Evolutionary conservation across 257 asterid genomes (phyloP).

Genomic region (Solanum ahanhuiri): DNA sequence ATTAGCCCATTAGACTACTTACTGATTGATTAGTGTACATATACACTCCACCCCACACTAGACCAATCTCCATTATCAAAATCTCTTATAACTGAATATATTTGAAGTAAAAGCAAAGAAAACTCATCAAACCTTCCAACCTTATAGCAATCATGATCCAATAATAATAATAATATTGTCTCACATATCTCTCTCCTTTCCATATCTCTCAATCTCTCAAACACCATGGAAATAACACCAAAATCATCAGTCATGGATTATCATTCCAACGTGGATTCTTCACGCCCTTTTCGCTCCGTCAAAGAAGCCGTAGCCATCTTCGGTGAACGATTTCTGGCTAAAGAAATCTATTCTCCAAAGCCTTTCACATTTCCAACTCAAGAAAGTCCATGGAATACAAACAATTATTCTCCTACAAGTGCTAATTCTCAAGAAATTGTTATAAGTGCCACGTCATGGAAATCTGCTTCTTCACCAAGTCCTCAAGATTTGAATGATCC

Average conservation of each 20-base stretch:
- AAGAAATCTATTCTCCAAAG: slow-evolving; percentile 21
- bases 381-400: slow-evolving; percentile 15
- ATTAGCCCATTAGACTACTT: not conserved
- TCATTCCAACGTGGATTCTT: slow-evolving; percentile 42
- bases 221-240: slow-evolving; percentile 11
- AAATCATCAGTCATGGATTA: slow-evolving; percentile 1
- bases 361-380: slow-evolving; percentile 11
- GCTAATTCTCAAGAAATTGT: not conserved
- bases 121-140: slow-evolving; percentile 12
- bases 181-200: not conserved
- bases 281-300: slow-evolving; percentile 76
- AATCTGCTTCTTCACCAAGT: slow-evolving; percentile 13
- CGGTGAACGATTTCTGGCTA: slow-evolving; percentile 45
- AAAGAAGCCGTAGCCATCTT: slow-evolving; percentile 79
- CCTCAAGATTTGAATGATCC: slow-evolving; percentile 4
- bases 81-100: not conserved
- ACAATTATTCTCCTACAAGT: slow-evolving; percentile 10
- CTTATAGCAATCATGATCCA: slow-evolving; percentile 4
- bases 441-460: not conserved
- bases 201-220: not conserved
- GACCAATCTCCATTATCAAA: not conserved
- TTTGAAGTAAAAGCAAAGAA: slow-evolving; percentile 67
- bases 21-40: not conserved
- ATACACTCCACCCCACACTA: not conserved
- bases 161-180: not conserved